Evolutionary conservation across 192 early-diverging fungal genomes (phyloP).

Genomic region (Linnemannia schmuckeri): DNA sequence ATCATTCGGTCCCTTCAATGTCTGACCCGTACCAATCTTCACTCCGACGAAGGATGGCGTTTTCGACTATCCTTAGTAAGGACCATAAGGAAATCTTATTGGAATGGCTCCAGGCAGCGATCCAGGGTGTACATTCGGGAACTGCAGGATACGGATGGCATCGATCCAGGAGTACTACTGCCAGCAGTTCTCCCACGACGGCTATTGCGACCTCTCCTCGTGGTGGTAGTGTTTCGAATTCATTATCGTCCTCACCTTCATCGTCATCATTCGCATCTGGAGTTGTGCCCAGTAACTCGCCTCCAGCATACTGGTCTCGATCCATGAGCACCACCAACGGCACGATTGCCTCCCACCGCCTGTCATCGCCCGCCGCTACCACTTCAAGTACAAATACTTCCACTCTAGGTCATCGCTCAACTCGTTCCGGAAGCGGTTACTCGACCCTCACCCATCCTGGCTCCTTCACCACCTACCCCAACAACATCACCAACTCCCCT

Average conservation of each 20-base stretch:
- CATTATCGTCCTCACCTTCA: background rate
- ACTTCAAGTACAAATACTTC: background rate
- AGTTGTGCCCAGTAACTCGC: background rate
- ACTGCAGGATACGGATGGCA: background rate
- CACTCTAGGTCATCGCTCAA: background rate
- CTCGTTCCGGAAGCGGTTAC: background rate
- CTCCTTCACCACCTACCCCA: background rate
- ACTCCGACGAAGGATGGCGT: conserved; percentile 41
- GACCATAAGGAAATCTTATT: conserved; percentile 44
- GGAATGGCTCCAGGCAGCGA: conserved; percentile 25
- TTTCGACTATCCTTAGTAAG: conserved; percentile 40
- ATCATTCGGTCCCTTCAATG: conserved; percentile 53
- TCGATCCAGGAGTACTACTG: background rate
- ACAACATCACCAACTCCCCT: background rate
- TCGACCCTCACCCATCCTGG: background rate
- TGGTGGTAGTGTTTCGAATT: background rate
- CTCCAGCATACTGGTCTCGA: background rate
- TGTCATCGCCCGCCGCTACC: background rate
- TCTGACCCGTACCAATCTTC: conserved; percentile 43
- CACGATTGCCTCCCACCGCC: background rate
- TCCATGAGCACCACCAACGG: background rate
- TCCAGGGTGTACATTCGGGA: background rate
- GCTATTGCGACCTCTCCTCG: background rate
- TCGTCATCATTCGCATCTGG: background rate
- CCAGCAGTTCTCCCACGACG: background rate